Evolutionary conservation across 2,329 filamentous ascomycete genomes (phyloP).

Genomic region (Sclerotiophoma versabilis): DNA sequence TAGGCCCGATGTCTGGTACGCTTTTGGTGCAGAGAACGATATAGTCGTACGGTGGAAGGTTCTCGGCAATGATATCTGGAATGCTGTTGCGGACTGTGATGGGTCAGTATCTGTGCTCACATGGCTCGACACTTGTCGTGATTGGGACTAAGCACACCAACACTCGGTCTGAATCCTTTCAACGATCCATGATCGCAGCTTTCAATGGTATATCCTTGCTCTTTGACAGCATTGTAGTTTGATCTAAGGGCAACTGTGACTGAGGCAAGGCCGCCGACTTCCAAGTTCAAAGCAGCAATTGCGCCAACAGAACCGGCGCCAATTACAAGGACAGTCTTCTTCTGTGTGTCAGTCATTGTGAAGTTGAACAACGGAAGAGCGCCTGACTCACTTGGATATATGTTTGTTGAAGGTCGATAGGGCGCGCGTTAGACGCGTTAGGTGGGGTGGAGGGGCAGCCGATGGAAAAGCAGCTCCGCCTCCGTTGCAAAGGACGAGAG

Average conservation of each 20-base stretch:
- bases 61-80: constrained; percentile 53
- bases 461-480: constrained; percentile 8
- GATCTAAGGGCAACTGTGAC: constrained; percentile 65
- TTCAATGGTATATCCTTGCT: constrained; percentile 61
- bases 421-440: constrained; percentile 20
- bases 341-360: constrained; percentile 32
- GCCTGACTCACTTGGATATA: constrained; percentile 2
- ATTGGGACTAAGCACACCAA: constrained; percentile 40
- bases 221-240: constrained; percentile 59
- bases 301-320: constrained; percentile 65
- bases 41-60: constrained; percentile 58
- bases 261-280: constrained; percentile 58
- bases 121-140: background rate
- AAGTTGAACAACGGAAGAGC: background rate
- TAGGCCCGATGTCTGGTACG: constrained; percentile 61
- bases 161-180: constrained; percentile 57
- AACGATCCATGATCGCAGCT: constrained; percentile 64
- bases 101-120: background rate
- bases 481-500: background rate
- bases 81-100: constrained; percentile 57
- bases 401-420: constrained; percentile 4
- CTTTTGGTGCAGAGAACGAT: constrained; percentile 67
- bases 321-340: constrained; percentile 58
- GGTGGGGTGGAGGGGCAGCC: constrained; percentile 37
- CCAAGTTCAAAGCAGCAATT: constrained; percentile 63